These are phyloP conservation scores for Saccharum officinarum DNA, from an alignment of 176 grass and related monocot genomes.

Conservation along the genomic window DNA sequence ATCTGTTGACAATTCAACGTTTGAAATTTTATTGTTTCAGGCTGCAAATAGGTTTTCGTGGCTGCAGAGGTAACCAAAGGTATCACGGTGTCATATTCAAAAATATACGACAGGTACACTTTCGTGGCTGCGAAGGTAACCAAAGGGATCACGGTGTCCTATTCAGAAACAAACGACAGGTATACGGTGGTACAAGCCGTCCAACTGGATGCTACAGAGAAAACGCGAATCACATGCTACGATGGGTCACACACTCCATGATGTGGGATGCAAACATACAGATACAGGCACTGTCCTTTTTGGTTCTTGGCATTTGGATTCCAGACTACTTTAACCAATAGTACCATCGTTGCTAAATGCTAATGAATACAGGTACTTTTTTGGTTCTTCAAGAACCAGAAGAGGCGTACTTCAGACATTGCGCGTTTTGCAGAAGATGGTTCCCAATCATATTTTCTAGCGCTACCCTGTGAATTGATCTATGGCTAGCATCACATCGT, in stretches of 20 bases:
- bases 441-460: neutral
- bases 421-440: neutral
- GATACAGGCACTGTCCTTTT: neutral
- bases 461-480: neutral
- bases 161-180: too few species aligned
- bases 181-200: too few species aligned
- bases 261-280: neutral
- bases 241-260: too few species aligned
- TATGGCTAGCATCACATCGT: neutral
- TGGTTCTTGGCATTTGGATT: neutral
- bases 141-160: too few species aligned
- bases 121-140: too few species aligned
- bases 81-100: too few species aligned
- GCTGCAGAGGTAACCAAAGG: too few species aligned
- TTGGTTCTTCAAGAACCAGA: neutral
- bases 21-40: too few species aligned
- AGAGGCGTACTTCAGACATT: neutral
- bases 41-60: too few species aligned
- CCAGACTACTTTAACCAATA: neutral
- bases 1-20: too few species aligned
- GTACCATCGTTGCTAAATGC: neutral
- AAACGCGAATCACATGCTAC: too few species aligned
- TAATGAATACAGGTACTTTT: neutral
- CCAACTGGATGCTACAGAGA: neutral
- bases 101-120: too few species aligned